Percentiles rank a stretch among this genome's conserved stretches.
Conservation (phyloP, 169 alveolate genomes). For the Miamiensis avidus region DNA sequence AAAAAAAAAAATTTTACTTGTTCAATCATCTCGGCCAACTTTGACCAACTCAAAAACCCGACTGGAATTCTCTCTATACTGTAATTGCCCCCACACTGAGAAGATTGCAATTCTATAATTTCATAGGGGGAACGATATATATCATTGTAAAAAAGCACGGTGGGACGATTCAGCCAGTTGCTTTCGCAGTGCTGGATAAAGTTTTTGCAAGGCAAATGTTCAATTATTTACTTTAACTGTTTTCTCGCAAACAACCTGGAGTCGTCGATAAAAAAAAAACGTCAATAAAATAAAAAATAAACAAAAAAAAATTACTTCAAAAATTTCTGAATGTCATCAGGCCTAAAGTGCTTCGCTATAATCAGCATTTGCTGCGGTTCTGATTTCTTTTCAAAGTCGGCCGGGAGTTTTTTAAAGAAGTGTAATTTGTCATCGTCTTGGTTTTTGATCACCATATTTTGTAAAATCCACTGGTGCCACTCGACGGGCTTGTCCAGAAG, state of each 20-base stretch:
- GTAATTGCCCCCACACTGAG: background rate
- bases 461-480: no score
- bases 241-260: constrained; percentile 2
- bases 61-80: constrained; percentile 3
- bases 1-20: no score
- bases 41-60: background rate
- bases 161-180: constrained; percentile 11
- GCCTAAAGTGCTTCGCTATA: constrained; percentile 11
- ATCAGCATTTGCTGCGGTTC: background rate
- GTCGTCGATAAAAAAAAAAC: background rate
- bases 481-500: no score
- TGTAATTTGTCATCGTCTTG: background rate
- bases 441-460: no score
- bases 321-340: background rate
- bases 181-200: constrained; percentile 4
- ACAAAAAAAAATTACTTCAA: background rate
- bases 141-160: background rate
- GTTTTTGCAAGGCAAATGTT: constrained; percentile 2
- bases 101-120: background rate
- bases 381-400: background rate
- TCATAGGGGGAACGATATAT: background rate
- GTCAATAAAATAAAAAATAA: background rate
- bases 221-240: constrained; percentile 1
- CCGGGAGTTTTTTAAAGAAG: background rate
- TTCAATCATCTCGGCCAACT: background rate